Evolutionary conservation across 78 protist species (phyloP).

Genomic region (Emiliania huxleyi): DNA sequence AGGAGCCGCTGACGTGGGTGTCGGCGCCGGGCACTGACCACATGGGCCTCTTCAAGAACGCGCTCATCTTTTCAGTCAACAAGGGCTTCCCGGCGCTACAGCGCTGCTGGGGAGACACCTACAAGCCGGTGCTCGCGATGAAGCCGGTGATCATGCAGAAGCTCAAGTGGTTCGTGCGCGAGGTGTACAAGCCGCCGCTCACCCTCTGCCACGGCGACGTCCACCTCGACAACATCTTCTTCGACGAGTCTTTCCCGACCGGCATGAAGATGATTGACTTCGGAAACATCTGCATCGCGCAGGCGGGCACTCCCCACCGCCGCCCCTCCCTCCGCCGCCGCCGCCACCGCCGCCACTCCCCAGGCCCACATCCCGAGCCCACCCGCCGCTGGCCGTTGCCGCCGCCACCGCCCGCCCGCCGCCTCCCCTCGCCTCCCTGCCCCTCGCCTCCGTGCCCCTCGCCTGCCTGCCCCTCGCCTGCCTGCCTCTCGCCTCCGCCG

Average conservation of each 20-base stretch:
- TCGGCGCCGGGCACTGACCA: neutral
- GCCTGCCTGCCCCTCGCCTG: too few relatives aligned
- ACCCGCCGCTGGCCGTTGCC: too few relatives aligned
- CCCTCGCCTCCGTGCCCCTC: too few relatives aligned
- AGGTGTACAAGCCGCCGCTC: neutral
- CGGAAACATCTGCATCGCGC: neutral
- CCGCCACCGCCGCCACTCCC: too few relatives aligned
- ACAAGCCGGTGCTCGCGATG: neutral
- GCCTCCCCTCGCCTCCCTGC: too few relatives aligned
- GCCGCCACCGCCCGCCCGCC: too few relatives aligned
- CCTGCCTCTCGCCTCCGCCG: too few relatives aligned
- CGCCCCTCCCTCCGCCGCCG: too few relatives aligned
- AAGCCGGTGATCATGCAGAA: neutral
- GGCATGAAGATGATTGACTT: neutral
- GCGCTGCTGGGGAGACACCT: neutral
- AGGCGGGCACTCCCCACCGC: neutral
- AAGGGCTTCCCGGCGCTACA: neutral
- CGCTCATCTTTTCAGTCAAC: neutral
- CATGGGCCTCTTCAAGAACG: neutral
- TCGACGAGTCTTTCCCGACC: neutral
- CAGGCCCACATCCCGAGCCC: too few relatives aligned
- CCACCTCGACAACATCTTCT: constrained; percentile 21
- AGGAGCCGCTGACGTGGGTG: neutral
- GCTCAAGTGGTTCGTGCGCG: neutral
- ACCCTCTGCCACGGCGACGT: neutral